Percentiles rank a stretch among this genome's conserved stretches.
These are phyloP conservation scores for Zygosaccharomyces kombuchaensis DNA, from an alignment of 805 yeast genomes.

Conservation along the genomic window DNA sequence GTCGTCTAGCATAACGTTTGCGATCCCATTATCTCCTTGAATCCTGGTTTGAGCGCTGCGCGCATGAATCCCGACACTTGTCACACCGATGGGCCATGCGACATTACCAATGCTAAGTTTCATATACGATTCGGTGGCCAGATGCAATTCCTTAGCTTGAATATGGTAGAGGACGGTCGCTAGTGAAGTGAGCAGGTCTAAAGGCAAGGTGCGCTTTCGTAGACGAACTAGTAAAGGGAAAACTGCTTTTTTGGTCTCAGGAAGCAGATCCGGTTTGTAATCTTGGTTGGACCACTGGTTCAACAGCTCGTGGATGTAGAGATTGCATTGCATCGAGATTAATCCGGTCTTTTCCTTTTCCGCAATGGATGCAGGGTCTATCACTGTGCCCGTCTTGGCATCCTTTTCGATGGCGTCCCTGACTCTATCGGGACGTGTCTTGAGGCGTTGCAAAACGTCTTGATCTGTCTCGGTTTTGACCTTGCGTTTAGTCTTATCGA, in stretches of 20 bases:
- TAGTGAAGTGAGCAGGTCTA: slow-evolving; percentile 48
- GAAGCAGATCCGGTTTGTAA: slow-evolving; percentile 30
- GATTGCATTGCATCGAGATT: slow-evolving; percentile 44
- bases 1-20: slow-evolving; percentile 79
- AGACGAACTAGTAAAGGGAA: slow-evolving; percentile 53
- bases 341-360: slow-evolving; percentile 44
- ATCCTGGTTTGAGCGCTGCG: slow-evolving; percentile 60
- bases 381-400: slow-evolving; percentile 14
- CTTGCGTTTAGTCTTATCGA: neutral
- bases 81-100: slow-evolving; percentile 90
- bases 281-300: slow-evolving; percentile 36
- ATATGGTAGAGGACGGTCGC: slow-evolving; percentile 55
- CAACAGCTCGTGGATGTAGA: slow-evolving; percentile 34
- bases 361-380: slow-evolving; percentile 39
- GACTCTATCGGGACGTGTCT: slow-evolving; percentile 15
- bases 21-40: slow-evolving; percentile 40
- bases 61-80: slow-evolving; percentile 74
- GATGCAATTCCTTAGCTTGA: slow-evolving; percentile 42
- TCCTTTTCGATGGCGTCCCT: slow-evolving; percentile 11
- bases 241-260: slow-evolving; percentile 47
- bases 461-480: neutral
- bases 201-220: slow-evolving; percentile 39
- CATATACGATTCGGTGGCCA: slow-evolving; percentile 57
- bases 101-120: slow-evolving; percentile 79
- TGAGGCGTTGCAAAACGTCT: neutral